Evolutionary conservation across 208 protist genomes (phyloP).

Genomic region (Trypanosoma cruzi): DNA sequence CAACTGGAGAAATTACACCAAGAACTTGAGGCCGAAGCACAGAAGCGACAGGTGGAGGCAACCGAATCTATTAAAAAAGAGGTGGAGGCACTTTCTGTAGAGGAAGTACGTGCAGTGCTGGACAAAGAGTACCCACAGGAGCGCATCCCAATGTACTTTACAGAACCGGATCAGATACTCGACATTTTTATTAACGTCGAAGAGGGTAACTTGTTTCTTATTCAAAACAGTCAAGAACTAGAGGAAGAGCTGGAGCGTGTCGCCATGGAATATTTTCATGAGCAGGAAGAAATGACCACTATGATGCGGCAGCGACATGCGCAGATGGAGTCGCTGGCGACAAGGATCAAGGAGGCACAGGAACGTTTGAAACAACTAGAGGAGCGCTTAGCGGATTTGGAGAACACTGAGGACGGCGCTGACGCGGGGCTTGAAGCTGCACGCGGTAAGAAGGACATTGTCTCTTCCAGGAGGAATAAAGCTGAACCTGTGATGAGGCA

Average conservation of each 20-base stretch:
- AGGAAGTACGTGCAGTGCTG: constrained; percentile 56
- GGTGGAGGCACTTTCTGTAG: constrained; percentile 52
- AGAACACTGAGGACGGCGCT: constrained; percentile 29
- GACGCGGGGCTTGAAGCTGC: background rate
- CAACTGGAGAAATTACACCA: constrained; percentile 58
- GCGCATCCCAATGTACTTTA: constrained; percentile 93
- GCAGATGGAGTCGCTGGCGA: constrained; percentile 85
- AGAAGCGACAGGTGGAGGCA: constrained; percentile 39
- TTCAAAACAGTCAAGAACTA: constrained; percentile 95
- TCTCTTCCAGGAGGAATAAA: constrained; percentile 3
- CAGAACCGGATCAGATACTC: constrained; percentile 90
- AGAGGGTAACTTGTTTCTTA: constrained; percentile 96
- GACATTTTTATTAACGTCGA: constrained; percentile 96
- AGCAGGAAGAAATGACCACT: constrained; percentile 84
- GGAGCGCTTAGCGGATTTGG: constrained; percentile 59
- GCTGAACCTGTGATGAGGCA: constrained; percentile 41
- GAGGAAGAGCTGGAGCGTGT: constrained; percentile 95
- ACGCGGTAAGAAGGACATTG: background rate
- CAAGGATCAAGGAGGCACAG: constrained; percentile 77
- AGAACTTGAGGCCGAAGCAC: constrained; percentile 52
- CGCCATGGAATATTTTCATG: constrained; percentile 76
- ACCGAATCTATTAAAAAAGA: constrained; percentile 45
- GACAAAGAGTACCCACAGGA: constrained; percentile 69
- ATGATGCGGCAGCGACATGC: constrained; percentile 81
- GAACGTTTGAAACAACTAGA: constrained; percentile 73